Percentiles rank a stretch among this genome's conserved stretches.
Evolutionary conservation across 2,329 filamentous ascomycete genomes (phyloP).

Genomic region (Fusarium sp.): DNA sequence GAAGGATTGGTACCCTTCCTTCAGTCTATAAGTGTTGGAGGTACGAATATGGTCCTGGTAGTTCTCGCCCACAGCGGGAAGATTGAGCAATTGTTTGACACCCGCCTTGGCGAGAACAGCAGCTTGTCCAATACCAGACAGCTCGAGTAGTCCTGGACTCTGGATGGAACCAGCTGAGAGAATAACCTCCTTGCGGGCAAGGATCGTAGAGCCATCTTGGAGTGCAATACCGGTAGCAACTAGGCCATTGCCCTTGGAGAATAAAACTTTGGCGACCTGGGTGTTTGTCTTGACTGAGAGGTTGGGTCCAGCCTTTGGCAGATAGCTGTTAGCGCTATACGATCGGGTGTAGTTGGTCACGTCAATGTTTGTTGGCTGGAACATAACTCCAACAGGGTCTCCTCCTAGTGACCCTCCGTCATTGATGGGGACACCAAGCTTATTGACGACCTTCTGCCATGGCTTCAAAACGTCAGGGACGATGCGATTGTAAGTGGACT

Average conservation of each 20-base stretch:
- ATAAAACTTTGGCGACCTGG: background rate
- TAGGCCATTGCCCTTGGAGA: background rate
- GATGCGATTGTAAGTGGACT: conserved; percentile 54
- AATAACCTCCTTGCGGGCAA: conserved; percentile 4
- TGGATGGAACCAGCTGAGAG: conserved; percentile 14
- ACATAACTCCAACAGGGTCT: conserved; percentile 59
- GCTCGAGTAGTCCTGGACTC: background rate
- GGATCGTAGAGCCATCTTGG: background rate
- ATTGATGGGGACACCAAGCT: conserved; percentile 28
- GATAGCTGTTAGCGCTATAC: conserved; percentile 60
- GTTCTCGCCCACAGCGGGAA: conserved; percentile 2
- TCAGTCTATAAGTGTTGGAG: conserved; percentile 5
- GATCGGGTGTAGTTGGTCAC: conserved; percentile 58
- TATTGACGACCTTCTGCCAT: conserved; percentile 56
- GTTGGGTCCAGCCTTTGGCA: conserved; percentile 55
- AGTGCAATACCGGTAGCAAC: background rate
- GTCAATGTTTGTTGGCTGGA: conserved; percentile 61
- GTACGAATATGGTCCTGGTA: conserved; percentile 11
- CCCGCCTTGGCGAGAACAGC: background rate
- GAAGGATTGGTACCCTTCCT: conserved; percentile 3
- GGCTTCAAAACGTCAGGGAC: conserved; percentile 57
- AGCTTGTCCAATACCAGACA: background rate
- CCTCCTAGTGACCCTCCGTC: conserved; percentile 59
- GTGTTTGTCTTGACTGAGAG: conserved; percentile 42
- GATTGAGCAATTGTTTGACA: background rate